A percentile compares a stretch with the other conserved stretches of the same genome.
phyloP scores from a whole-genome alignment of 116 monocot species.

The Cymodocea nodosa region DNA sequence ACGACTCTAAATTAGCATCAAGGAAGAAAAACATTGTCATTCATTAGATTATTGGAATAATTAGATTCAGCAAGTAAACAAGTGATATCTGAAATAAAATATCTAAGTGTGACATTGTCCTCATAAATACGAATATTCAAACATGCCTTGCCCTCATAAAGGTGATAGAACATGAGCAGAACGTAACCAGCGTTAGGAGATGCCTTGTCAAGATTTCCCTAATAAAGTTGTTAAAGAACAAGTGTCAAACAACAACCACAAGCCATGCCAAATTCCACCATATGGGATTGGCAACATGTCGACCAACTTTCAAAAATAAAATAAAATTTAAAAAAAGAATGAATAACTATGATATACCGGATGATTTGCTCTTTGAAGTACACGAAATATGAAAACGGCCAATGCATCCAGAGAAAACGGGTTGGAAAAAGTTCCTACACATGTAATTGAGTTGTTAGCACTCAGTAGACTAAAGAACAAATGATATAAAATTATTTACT shows the following conservation, averaged over 20 bases:
- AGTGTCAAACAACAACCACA: too few relatives aligned
- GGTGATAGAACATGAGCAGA: conserved; percentile 93
- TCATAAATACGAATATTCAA: too few relatives aligned
- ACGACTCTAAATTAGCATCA: conserved; percentile 40
- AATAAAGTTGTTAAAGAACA: background rate
- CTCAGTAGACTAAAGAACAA: too few relatives aligned
- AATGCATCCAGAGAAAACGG: conserved; percentile 97
- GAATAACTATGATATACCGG: conserved; percentile 37
- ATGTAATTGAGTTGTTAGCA: background rate
- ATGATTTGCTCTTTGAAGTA: conserved; percentile 90
- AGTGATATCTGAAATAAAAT: background rate
- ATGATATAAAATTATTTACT: too few relatives aligned
- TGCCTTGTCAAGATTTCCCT: conserved; percentile 90
- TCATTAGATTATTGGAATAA: too few relatives aligned
- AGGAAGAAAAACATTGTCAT: background rate
- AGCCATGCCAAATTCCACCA: too few relatives aligned
- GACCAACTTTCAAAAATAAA: too few relatives aligned
- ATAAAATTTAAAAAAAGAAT: background rate
- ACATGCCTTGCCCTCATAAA: conserved; percentile 92
- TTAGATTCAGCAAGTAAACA: too few relatives aligned
- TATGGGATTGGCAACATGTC: too few relatives aligned
- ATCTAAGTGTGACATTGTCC: too few relatives aligned
- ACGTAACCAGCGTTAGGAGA: conserved; percentile 96
- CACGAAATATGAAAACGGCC: conserved; percentile 93
- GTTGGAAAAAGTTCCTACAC: conserved; percentile 79